Evolutionary conservation across 345 rosid genomes (phyloP).

Genomic region (Salix viminalis): DNA sequence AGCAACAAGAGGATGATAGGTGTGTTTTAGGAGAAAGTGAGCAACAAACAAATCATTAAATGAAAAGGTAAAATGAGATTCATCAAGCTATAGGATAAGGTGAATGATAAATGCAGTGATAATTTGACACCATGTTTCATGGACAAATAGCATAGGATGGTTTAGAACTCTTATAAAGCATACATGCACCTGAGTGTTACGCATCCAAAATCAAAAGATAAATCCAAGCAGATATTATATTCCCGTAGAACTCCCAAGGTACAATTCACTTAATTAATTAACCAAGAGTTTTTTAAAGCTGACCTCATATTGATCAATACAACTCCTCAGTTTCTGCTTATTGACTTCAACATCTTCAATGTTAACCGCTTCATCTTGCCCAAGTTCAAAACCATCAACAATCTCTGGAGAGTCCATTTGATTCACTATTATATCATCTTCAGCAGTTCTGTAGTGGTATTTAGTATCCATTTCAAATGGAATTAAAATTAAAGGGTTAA

Average conservation of each 20-base stretch:
- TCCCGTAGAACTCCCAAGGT: neutral
- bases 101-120: neutral
- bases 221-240: neutral
- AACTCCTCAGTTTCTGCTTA: conserved; percentile 68
- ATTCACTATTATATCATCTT: conserved; percentile 87
- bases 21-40: neutral
- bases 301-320: conserved; percentile 75
- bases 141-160: neutral
- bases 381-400: conserved; percentile 82
- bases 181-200: neutral
- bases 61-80: neutral
- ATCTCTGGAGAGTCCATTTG: conserved; percentile 73
- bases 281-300: neutral
- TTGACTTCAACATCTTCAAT: conserved; percentile 82
- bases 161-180: neutral
- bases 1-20: too few relatives aligned
- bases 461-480: neutral
- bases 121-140: neutral
- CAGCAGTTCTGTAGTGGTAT: conserved; percentile 52
- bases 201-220: neutral
- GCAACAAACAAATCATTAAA: neutral
- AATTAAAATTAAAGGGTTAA: neutral
- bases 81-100: too few relatives aligned
- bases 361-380: conserved; percentile 85
- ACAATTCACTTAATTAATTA: neutral